Evolutionary conservation across 179 eudicot species (phyloP).

Genomic region (Heliamphora pulchella): DNA sequence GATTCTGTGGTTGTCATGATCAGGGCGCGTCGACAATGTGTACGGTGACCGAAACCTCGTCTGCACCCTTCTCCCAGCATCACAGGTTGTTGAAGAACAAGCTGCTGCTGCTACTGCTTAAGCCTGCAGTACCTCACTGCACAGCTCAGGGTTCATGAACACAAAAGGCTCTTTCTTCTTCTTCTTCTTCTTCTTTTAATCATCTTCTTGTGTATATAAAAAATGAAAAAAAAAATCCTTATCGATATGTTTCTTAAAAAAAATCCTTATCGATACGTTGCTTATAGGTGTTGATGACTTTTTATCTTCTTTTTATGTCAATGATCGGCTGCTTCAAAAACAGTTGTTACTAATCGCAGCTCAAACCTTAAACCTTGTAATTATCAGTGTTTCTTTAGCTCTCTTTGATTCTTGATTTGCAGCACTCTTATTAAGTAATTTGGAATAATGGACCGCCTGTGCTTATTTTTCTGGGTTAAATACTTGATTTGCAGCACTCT

Average conservation of each 20-base stretch:
- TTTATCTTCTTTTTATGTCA: conserved; percentile 4
- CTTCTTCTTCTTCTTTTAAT: too few species aligned
- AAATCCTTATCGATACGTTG: too few species aligned
- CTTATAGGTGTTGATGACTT: not conserved
- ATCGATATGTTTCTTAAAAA: not conserved
- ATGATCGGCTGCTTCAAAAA: conserved; percentile 16
- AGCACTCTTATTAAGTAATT: not conserved
- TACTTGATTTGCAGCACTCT: not conserved
- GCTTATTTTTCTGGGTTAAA: too few species aligned
- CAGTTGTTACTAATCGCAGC: conserved; percentile 15
- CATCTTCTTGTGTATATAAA: conserved; percentile 23
- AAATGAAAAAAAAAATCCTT: not conserved
- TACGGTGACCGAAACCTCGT: conserved; percentile 90
- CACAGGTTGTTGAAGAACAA: conserved; percentile 59
- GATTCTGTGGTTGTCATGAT: conserved; percentile 2
- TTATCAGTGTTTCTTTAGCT: not conserved
- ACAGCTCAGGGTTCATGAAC: not conserved
- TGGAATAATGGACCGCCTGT: too few species aligned
- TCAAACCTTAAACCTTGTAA: conserved; percentile 6
- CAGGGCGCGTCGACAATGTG: conserved; percentile 94
- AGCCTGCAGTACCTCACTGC: conserved; percentile 13
- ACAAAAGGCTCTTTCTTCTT: not conserved
- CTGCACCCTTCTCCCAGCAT: conserved; percentile 78
- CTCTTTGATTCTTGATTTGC: not conserved
- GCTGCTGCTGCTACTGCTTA: conserved; percentile 84